Conservation (phyloP, 768 basidiomycete species). For the Clitopilus hobsonii region DNA sequence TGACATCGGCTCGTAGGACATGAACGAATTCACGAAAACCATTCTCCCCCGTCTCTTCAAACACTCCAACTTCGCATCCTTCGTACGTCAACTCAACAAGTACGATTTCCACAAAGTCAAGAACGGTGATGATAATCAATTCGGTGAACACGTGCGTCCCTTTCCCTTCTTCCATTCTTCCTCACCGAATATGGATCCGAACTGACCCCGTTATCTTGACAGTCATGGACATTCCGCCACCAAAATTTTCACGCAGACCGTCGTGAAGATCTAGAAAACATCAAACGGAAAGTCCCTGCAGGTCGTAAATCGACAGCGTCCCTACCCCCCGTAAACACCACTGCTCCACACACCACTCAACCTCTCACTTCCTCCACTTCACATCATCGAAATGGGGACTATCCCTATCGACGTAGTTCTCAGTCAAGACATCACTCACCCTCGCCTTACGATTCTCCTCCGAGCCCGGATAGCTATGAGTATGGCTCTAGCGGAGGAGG, state of each 20-base stretch:
- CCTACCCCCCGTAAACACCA: neutral
- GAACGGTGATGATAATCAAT: constrained; percentile 78
- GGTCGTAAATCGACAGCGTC: constrained; percentile 40
- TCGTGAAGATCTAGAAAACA: constrained; percentile 51
- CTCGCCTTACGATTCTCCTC: constrained; percentile 2
- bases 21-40: constrained; percentile 92
- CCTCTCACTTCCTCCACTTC: constrained; percentile 14
- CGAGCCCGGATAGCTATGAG: neutral
- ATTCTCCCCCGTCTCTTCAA: constrained; percentile 93
- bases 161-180: neutral
- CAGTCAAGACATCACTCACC: constrained; percentile 5
- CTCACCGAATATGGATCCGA: neutral
- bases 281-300: constrained; percentile 55
- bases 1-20: constrained; percentile 43
- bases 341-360: constrained; percentile 10
- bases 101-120: constrained; percentile 98
- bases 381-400: constrained; percentile 11
- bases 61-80: constrained; percentile 90
- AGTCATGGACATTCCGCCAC: constrained; percentile 59
- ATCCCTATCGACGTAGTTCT: constrained; percentile 16
- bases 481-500: neutral
- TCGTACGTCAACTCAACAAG: constrained; percentile 92
- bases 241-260: constrained; percentile 55
- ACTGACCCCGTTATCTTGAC: neutral
- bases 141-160: constrained; percentile 50